phyloP scores from a whole-genome alignment of 1,284 basidiomycete species.

The Moniliophthora roreri region DNA sequence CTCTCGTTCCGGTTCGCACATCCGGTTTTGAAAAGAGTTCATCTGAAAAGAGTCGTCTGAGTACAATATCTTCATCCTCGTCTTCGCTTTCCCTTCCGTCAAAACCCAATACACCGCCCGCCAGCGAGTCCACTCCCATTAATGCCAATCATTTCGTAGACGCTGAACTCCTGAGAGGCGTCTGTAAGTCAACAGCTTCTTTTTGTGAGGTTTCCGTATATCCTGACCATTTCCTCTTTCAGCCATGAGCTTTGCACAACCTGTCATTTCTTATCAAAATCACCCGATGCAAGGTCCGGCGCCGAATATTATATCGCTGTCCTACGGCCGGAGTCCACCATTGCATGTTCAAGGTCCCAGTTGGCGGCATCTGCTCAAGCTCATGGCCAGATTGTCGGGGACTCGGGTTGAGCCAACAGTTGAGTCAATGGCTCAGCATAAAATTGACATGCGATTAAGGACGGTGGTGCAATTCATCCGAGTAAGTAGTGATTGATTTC shows the following conservation, averaged over 20 bases:
- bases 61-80: not conserved
- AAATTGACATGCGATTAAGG: constrained; percentile 59
- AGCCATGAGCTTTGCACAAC: constrained; percentile 67
- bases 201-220: constrained; percentile 5
- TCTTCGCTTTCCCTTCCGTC: constrained; percentile 8
- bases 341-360: constrained; percentile 70
- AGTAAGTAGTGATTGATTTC: constrained; percentile 35
- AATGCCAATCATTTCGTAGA: constrained; percentile 62
- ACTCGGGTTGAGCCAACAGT: constrained; percentile 69
- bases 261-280: constrained; percentile 49
- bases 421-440: constrained; percentile 59
- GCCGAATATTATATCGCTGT: constrained; percentile 70
- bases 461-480: constrained; percentile 76
- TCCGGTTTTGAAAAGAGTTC: no score
- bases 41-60: no score
- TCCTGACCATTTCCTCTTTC: constrained; percentile 12
- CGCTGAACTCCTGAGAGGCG: constrained; percentile 54
- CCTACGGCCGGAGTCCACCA: constrained; percentile 63
- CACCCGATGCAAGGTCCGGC: constrained; percentile 51
- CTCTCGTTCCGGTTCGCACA: no score
- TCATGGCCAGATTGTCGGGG: constrained; percentile 69
- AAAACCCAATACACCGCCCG: constrained; percentile 6
- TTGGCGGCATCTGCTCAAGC: constrained; percentile 69
- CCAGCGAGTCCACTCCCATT: constrained; percentile 16
- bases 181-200: constrained; percentile 47